A percentile compares a stretch with the other conserved stretches of the same genome.
Evolutionary conservation across 176 grass and related monocot genomes (phyloP).

Genomic region (Thinopyrum elongatum): DNA sequence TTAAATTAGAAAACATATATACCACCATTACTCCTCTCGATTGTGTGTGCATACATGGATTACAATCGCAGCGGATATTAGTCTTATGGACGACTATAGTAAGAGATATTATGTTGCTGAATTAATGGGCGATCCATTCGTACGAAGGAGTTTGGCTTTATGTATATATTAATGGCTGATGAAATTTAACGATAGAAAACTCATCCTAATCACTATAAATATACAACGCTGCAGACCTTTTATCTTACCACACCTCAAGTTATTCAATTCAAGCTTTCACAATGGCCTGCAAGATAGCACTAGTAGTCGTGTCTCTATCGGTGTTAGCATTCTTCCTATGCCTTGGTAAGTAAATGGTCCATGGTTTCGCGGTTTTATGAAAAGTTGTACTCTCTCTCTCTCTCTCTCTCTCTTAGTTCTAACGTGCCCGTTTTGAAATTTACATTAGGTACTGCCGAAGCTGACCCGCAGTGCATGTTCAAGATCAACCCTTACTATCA

Average conservation of each 20-base stretch:
- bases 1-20: too few relatives aligned
- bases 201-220: background rate
- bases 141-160: too few relatives aligned
- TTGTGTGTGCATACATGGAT: background rate
- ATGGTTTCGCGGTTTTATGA: background rate
- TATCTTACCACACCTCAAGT: background rate
- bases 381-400: background rate
- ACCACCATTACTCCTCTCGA: background rate
- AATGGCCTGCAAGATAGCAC: background rate
- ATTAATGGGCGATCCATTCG: too few relatives aligned
- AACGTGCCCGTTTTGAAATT: background rate
- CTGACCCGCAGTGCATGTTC: background rate
- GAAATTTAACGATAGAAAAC: background rate
- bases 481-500: background rate
- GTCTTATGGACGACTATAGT: background rate
- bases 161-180: background rate
- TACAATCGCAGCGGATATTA: background rate
- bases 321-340: background rate
- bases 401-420: too few relatives aligned
- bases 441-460: background rate
- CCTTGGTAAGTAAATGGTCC: background rate
- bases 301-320: background rate
- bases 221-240: background rate
- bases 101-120: too few relatives aligned
- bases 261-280: background rate